phyloP scores from a whole-genome alignment of 1,284 basidiomycete species.

The Cutaneotrichosporon daszewskae region DNA sequence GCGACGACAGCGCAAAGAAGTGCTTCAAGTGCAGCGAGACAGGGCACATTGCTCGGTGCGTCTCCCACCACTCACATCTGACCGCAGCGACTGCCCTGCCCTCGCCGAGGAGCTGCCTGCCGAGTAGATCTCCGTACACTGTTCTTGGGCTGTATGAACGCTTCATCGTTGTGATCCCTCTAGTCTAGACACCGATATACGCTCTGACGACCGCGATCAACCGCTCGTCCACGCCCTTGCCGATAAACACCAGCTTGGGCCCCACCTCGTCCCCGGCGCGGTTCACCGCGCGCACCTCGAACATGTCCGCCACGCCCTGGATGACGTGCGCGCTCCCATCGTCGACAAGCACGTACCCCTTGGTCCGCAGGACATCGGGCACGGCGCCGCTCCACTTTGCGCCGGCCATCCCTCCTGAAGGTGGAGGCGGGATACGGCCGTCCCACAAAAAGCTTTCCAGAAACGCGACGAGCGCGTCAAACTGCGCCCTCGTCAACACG shows the following conservation, averaged over 20 bases:
- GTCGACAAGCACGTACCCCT: conserved; percentile 67
- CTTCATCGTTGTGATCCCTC: not conserved
- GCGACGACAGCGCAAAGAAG: conserved; percentile 41
- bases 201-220: conserved; percentile 14
- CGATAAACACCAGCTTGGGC: conserved; percentile 74
- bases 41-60: conserved; percentile 43
- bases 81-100: conserved; percentile 5
- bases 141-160: not conserved
- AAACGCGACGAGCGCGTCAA: conserved; percentile 61
- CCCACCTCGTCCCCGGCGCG: not conserved
- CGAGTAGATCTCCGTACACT: no score
- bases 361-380: conserved; percentile 67
- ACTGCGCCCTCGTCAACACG: conserved; percentile 47
- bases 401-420: conserved; percentile 13
- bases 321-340: conserved; percentile 62
- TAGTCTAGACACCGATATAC: conserved; percentile 8
- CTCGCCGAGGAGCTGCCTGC: not conserved
- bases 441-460: conserved; percentile 77
- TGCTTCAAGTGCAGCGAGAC: conserved; percentile 48
- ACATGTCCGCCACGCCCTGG: conserved; percentile 80
- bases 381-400: not conserved
- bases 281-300: conserved; percentile 56
- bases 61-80: not conserved
- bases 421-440: not conserved
- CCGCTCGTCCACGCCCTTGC: conserved; percentile 60